phyloP scores from a whole-genome alignment of 257 asterid species.

The Ehretia macrophylla region DNA sequence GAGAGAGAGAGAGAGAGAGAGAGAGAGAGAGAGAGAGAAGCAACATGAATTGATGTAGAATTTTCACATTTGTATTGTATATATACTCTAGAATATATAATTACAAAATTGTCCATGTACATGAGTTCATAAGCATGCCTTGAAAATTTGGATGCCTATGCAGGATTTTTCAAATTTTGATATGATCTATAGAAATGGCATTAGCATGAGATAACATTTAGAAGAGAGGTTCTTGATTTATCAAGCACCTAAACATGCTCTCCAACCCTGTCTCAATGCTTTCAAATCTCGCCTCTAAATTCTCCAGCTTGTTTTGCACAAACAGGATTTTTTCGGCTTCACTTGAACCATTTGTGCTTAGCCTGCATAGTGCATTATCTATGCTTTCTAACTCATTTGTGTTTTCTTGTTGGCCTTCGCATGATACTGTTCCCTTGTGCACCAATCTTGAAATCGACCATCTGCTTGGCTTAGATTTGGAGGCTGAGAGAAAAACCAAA shows the following conservation, averaged over 20 bases:
- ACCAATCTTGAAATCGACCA: constrained; percentile 36
- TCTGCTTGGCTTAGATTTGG: constrained; percentile 25
- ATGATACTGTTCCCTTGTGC: constrained; percentile 18
- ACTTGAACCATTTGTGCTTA: constrained; percentile 13
- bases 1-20: too few species aligned
- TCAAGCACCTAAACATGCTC: constrained; percentile 25
- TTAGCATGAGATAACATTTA: constrained; percentile 24
- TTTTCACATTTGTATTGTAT: not conserved
- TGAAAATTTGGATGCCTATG: constrained; percentile 6
- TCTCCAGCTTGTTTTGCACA: constrained; percentile 23
- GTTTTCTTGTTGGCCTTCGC: constrained; percentile 15
- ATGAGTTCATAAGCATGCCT: constrained; percentile 6
- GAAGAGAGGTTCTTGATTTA: constrained; percentile 26
- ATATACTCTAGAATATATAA: not conserved
- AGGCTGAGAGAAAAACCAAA: constrained; percentile 21
- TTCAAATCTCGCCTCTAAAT: constrained; percentile 15
- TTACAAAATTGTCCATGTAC: constrained; percentile 12
- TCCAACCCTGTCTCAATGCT: constrained; percentile 24
- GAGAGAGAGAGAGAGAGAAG: too few species aligned
- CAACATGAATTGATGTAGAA: too few species aligned
- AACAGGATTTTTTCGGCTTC: constrained; percentile 11
- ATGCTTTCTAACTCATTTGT: constrained; percentile 19
- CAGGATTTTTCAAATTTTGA: not conserved
- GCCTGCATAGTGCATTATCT: constrained; percentile 10
- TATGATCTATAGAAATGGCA: too few species aligned